phyloP scores from a whole-genome alignment of 108 stramenopile genomes.

The Licmophora abbreviata region DNA sequence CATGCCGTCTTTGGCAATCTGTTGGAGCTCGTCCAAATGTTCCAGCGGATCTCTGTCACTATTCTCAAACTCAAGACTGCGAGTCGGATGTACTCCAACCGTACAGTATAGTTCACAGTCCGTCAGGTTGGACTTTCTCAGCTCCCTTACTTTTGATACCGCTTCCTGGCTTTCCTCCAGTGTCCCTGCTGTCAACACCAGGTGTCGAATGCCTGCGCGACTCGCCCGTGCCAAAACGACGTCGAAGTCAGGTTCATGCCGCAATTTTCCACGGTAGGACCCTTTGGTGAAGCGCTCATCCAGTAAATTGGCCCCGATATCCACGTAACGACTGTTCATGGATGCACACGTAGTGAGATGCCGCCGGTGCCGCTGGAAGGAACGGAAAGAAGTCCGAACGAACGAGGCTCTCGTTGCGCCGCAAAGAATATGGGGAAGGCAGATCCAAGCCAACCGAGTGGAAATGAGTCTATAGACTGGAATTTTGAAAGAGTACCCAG shows the following conservation, averaged over 20 bases:
- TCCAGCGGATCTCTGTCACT: constrained; percentile 11
- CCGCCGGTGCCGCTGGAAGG: too few relatives aligned
- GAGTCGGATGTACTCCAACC: constrained; percentile 93
- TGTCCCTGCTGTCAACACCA: constrained; percentile 76
- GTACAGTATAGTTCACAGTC: constrained; percentile 56
- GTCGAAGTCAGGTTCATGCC: constrained; percentile 84
- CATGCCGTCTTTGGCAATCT: constrained; percentile 40
- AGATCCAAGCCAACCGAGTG: too few relatives aligned
- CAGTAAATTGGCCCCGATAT: constrained; percentile 92
- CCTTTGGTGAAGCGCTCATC: constrained; percentile 81
- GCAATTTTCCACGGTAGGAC: constrained; percentile 64
- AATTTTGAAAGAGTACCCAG: too few relatives aligned
- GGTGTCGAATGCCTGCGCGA: constrained; percentile 40
- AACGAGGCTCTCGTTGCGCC: too few relatives aligned
- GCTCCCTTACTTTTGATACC: constrained; percentile 15
- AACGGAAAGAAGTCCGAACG: too few relatives aligned
- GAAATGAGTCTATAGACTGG: too few relatives aligned
- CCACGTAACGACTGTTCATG: constrained; percentile 45
- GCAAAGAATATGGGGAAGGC: too few relatives aligned
- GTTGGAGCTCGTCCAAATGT: constrained; percentile 32
- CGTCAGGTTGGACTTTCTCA: constrained; percentile 5
- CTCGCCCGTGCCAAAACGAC: constrained; percentile 73
- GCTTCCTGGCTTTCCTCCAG: constrained; percentile 55
- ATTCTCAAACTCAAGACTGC: constrained; percentile 80
- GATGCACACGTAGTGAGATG: too few relatives aligned